Conservation (phyloP, 352 stramenopile genomes). For the Pythium sp. region DNA sequence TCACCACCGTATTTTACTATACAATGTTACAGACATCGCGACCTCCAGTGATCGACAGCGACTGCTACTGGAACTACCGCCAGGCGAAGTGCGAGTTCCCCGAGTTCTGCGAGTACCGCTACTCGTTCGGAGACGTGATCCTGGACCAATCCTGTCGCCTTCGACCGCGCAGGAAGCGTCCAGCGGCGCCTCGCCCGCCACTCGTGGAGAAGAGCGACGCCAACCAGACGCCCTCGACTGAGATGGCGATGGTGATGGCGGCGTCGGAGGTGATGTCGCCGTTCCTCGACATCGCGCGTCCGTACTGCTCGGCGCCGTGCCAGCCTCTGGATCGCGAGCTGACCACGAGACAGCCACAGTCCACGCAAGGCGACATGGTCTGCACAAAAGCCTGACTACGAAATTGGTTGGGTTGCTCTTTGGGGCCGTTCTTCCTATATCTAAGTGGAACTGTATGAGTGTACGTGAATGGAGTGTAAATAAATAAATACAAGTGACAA, state of each 20-base stretch:
- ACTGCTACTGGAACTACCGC: conserved; percentile 87
- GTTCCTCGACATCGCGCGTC: conserved; percentile 22
- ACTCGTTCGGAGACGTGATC: conserved; percentile 76
- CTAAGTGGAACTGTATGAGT: conserved; percentile 2
- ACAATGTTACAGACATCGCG: conserved; percentile 32
- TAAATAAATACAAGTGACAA: not conserved
- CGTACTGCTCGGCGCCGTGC: conserved; percentile 48
- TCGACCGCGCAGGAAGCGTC: conserved; percentile 33
- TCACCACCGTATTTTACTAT: not conserved
- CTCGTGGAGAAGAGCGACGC: conserved; percentile 6
- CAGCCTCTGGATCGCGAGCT: not conserved
- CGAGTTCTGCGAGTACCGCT: conserved; percentile 81
- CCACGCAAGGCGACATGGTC: not conserved
- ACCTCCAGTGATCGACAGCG: conserved; percentile 62
- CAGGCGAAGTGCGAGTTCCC: conserved; percentile 66
- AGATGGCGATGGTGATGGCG: not conserved
- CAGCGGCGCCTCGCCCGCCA: conserved; percentile 10
- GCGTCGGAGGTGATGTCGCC: not conserved
- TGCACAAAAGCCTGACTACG: conserved; percentile 5
- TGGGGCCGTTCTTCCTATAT: not conserved
- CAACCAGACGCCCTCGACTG: not conserved
- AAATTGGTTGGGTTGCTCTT: not conserved
- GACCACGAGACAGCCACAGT: not conserved
- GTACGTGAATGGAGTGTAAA: not conserved
- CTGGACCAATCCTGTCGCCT: conserved; percentile 81